Base-by-base conservation (phyloP, 2,329 filamentous ascomycete species). In the Colletotrichum aenigma region DNA sequence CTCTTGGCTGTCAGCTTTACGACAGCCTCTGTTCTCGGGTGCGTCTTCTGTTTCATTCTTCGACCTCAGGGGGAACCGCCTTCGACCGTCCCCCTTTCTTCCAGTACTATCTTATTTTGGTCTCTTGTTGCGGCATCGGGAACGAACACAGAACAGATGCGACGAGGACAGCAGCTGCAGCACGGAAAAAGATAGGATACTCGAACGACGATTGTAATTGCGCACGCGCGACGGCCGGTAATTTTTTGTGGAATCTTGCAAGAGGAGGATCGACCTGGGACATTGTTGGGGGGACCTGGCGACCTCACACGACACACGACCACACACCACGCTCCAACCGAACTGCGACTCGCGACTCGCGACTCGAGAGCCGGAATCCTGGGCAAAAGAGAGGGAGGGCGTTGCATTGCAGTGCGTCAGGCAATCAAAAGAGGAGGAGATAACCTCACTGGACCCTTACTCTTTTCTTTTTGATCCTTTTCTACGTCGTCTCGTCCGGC, bases 221-320 rank as follows among this genome's bases (percentile, higher is more conserved):
- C 58, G 67, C 52, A 36, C 64, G 28, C 26, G 36, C 52, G 58
- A 34, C 70, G 32, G 28, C 21, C 74, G 13, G 34, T 60, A 60
- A 38, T 34, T 52, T 48, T 36, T 58, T 60, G 74, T 69, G 70
- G 64, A 73, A 74, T 66, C 43, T 73, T 67, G 55, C 60, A 69
- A 76, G 70, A 76, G 70, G 36, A 76, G 70, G 74, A 76, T 74
- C 70, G 65, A 28, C 70, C 70, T 65, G 43, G 16, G 64, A 72
- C 43, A 69, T 69, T 69, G 28, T 52, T 65, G 36, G 28, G 65
- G 36, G 28, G 65, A 56, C n/a, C 16, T 30, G 34, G 34, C 24
- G 32, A 38, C 30, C 62, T 55, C 7, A 55, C 56, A 60, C 52
- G 72, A 43, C 58, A 26, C 60, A 21, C 43, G 43, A 13, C 43